Evolutionary conservation across 306 rosid genomes (phyloP).

Genomic region (Boehmeria nivea): DNA sequence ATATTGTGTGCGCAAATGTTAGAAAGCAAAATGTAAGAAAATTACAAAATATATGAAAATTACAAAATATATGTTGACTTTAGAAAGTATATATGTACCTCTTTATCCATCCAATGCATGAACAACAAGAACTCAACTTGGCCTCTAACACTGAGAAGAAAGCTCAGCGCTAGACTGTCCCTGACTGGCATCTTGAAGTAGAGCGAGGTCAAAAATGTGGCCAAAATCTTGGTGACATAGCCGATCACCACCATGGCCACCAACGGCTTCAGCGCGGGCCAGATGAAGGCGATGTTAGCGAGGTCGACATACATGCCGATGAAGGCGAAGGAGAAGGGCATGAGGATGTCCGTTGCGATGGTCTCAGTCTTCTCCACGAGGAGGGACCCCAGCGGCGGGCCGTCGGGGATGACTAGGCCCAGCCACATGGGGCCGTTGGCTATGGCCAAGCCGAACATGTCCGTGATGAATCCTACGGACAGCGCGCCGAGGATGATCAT

Average conservation of each 20-base stretch:
- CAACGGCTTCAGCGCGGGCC: constrained; percentile 41
- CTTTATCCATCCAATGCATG: constrained; percentile 64
- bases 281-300: constrained; percentile 25
- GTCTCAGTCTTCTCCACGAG: constrained; percentile 38
- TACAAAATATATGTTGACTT: too few species aligned
- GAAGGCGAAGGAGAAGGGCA: constrained; percentile 55
- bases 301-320: constrained; percentile 49
- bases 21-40: too few species aligned
- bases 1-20: too few species aligned
- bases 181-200: constrained; percentile 38
- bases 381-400: constrained; percentile 61
- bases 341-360: constrained; percentile 35
- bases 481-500: constrained; percentile 32
- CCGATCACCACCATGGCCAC: constrained; percentile 35
- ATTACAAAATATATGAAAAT: too few species aligned
- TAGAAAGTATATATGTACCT: constrained; percentile 24
- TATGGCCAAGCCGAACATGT: constrained; percentile 49
- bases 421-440: constrained; percentile 61
- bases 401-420: constrained; percentile 60
- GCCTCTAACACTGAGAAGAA: constrained; percentile 59
- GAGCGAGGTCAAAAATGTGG: constrained; percentile 26
- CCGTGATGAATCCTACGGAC: constrained; percentile 47
- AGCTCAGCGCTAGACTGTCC: constrained; percentile 49
- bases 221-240: constrained; percentile 32
- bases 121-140: constrained; percentile 57